Evolutionary conservation across 2,329 filamentous ascomycete species (phyloP), one percentile per base, ranked within the genome.

Genomic region (Colletotrichum costaricense): DNA sequence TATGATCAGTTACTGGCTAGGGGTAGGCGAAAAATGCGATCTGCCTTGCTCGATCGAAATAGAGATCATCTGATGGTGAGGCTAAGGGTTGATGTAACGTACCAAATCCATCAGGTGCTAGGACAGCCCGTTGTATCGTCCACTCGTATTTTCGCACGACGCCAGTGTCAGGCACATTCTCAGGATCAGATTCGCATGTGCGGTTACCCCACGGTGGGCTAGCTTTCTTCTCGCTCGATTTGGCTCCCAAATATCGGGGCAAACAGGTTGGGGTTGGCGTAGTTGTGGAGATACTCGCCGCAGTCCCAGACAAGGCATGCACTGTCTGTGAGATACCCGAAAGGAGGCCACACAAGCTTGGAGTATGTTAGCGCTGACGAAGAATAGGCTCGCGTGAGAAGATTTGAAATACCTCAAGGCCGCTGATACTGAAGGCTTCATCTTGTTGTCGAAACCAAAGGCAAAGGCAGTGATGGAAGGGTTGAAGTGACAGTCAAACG

Each of bases 71-170:
- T 4, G 42, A 5, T n/a, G 60, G 60, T 28, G 5, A 38, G 7
- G n/a, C 33, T 26, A 14, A 16, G 14, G 2, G 14, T 16, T 28
- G 12, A 55, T 54, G 26, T 2, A 4, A 63, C 72, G 1, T 68
- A 74, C 72, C 63, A 28, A 74, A 67, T 19, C 72, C 72, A 63
- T 74, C 72, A 2, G 72, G 72, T 9, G 72, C 72, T 30, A 59
- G 28, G 5, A 30, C 16, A 9, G 62, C 65, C 16, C 72, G 57
- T n/a, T 63, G 49, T 8, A 74, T 35, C 7, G 68, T 72, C 72
- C 72, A 74, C 33, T 72, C 72, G 16, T 74, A 74, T 19, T 63
- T 72, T 7, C 72, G 68, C 11, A 63, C 57, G 9, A 74, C 58
- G 12, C 72, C 72, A 24, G 72, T 72, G 5, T 72, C 58, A 6